Conservation (phyloP, 2,329 filamentous ascomycete species). For the Cytospora schulzeri region DNA sequence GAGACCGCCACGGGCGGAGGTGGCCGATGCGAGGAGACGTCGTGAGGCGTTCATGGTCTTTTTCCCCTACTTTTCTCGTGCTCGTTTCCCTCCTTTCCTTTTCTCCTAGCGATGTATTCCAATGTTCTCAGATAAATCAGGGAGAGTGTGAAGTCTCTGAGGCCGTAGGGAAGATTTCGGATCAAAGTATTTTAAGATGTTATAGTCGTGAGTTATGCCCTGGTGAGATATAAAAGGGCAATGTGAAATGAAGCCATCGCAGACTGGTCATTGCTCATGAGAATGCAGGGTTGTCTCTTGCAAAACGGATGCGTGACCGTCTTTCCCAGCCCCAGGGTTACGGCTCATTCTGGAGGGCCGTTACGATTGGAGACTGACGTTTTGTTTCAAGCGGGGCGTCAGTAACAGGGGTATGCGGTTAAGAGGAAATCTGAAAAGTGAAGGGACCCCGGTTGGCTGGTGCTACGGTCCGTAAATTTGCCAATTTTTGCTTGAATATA, state of each 20-base stretch:
- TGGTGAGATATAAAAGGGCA: not conserved
- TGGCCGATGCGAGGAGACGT: slow-evolving; percentile 42
- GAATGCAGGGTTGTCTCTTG: not conserved
- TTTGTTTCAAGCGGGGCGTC: not conserved
- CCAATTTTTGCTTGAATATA: too few relatives aligned
- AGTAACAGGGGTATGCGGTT: not conserved
- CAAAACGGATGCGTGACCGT: not conserved
- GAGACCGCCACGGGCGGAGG: slow-evolving; percentile 37
- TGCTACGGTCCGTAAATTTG: not conserved
- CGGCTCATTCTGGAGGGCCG: not conserved
- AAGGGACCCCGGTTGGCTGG: too few relatives aligned
- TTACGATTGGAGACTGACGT: not conserved
- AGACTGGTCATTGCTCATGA: slow-evolving; percentile 4
- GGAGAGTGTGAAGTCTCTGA: not conserved
- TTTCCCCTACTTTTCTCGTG: too few relatives aligned
- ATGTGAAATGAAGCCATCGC: slow-evolving; percentile 13
- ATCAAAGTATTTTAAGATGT: not conserved
- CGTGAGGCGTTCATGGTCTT: slow-evolving; percentile 17
- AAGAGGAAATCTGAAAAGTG: not conserved
- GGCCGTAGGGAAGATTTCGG: not conserved
- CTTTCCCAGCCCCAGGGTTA: not conserved
- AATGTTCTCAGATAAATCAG: not conserved
- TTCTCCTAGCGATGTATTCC: not conserved
- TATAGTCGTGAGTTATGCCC: not conserved
- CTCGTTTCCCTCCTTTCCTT: not conserved